Evolutionary conservation across 139 green algal genomes (phyloP).

Genomic region (Ettlia oleoabundans): DNA sequence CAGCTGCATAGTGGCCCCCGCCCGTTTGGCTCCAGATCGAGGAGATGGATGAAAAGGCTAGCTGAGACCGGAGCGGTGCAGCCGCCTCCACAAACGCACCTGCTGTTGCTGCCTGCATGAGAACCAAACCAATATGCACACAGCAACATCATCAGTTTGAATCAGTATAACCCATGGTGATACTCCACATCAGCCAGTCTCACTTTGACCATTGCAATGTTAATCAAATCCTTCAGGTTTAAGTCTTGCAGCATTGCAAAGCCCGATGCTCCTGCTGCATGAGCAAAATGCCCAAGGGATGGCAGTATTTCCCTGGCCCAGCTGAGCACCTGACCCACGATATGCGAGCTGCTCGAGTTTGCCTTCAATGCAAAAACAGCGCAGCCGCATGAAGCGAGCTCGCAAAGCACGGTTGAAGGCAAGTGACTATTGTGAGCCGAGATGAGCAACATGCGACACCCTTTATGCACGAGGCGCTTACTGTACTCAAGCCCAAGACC

Average conservation of each 20-base stretch:
- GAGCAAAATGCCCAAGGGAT: slow-evolving; percentile 33
- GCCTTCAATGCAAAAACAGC: neutral
- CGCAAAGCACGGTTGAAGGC: neutral
- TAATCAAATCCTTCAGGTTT: neutral
- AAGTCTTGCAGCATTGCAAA: slow-evolving; percentile 36
- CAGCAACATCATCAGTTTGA: too few relatives aligned
- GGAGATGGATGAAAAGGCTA: slow-evolving; percentile 46
- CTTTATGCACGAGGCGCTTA: neutral
- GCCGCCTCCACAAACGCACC: neutral
- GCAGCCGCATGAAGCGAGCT: neutral
- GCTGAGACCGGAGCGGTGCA: neutral
- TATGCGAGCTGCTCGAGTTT: neutral
- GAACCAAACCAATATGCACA: too few relatives aligned
- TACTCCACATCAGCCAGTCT: too few relatives aligned
- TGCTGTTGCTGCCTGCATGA: neutral
- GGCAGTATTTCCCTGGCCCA: slow-evolving; percentile 43
- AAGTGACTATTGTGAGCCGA: neutral
- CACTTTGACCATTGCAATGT: neutral
- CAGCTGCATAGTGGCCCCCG: slow-evolving; percentile 66
- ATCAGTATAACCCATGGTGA: too few relatives aligned
- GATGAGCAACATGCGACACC: neutral
- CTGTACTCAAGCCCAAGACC: slow-evolving; percentile 1
- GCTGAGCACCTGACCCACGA: neutral
- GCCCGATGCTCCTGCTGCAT: slow-evolving; percentile 43
- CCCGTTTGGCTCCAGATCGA: slow-evolving; percentile 49